These are phyloP conservation scores for Picochlorum sp. DNA, from an alignment of 139 green algal species.

Conservation along the genomic window DNA sequence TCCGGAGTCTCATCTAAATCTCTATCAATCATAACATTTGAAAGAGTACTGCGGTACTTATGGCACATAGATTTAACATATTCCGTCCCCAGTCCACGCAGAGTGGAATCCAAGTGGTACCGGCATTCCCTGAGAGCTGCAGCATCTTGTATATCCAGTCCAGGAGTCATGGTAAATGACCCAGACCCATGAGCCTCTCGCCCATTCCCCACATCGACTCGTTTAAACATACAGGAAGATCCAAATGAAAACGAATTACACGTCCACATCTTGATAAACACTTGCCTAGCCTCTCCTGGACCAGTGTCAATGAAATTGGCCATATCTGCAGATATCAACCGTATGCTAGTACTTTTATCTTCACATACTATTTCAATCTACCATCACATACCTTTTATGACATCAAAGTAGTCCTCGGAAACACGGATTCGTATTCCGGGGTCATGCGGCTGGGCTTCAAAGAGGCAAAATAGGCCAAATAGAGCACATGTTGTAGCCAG, in stretches of 20 bases:
- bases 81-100: constrained; percentile 19
- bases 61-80: constrained; percentile 8
- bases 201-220: neutral
- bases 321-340: neutral
- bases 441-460: constrained; percentile 14
- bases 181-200: neutral
- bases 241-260: neutral
- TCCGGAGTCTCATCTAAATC: neutral
- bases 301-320: neutral
- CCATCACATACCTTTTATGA: neutral
- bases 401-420: neutral
- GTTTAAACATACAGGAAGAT: neutral
- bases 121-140: constrained; percentile 13
- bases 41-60: constrained; percentile 14
- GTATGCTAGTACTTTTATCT: too few relatives aligned
- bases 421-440: constrained; percentile 13
- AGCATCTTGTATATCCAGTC: constrained; percentile 16
- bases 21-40: constrained; percentile 4
- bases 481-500: neutral
- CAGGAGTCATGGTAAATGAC: constrained; percentile 4
- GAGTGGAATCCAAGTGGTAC: constrained; percentile 17
- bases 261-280: neutral
- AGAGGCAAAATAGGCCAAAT: constrained; percentile 22
- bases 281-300: neutral
- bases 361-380: too few relatives aligned